Evolutionary conservation across 352 stramenopile species (phyloP).

Genomic region (Phytophthora quininea): DNA sequence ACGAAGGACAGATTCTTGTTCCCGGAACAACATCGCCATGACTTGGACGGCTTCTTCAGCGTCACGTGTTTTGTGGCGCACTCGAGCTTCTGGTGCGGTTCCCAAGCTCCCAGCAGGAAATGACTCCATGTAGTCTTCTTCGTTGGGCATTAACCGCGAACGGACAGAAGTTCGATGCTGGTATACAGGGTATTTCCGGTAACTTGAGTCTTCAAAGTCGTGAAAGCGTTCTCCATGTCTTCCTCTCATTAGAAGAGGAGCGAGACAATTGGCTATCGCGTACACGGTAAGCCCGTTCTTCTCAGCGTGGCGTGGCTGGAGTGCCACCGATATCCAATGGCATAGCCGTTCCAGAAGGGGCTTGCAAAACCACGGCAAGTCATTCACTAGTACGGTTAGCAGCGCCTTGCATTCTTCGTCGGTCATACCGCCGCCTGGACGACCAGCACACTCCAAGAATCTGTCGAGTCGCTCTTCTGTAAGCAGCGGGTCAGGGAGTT

Average conservation of each 20-base stretch:
- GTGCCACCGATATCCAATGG: constrained; percentile 63
- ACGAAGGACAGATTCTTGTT: constrained; percentile 58
- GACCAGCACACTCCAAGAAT: constrained; percentile 60
- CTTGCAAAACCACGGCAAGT: constrained; percentile 83
- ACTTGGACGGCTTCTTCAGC: constrained; percentile 73
- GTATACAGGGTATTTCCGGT: constrained; percentile 78
- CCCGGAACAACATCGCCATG: constrained; percentile 63
- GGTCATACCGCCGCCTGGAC: constrained; percentile 38
- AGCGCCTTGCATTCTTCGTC: constrained; percentile 63
- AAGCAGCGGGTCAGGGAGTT: constrained; percentile 78
- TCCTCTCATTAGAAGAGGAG: constrained; percentile 67
- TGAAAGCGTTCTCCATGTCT: constrained; percentile 60
- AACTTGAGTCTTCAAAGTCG: constrained; percentile 67
- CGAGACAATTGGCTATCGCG: constrained; percentile 64
- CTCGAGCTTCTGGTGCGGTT: constrained; percentile 41
- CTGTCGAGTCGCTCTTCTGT: constrained; percentile 76
- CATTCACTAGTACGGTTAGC: constrained; percentile 76
- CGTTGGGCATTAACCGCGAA: constrained; percentile 55
- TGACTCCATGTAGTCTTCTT: constrained; percentile 40
- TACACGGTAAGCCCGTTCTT: constrained; percentile 80
- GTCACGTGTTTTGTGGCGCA: constrained; percentile 64
- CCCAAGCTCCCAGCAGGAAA: constrained; percentile 44
- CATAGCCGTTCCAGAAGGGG: constrained; percentile 76
- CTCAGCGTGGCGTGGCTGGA: constrained; percentile 61
- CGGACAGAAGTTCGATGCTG: constrained; percentile 58